Conservation (phyloP, 345 rosid species). For the rapeseed (Brassica napus) region Da-Ae NC_063445.1:11084001-11084500, state of each 20-base stretch:
- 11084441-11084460: constrained; percentile 35
- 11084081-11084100: not conserved
- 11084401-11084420: constrained; percentile 2
- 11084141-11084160: not conserved
- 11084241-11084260: not conserved
- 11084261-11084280: not conserved
- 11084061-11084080: not conserved
- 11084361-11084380: constrained; percentile 28
- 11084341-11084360: not conserved
- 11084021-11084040: not conserved
- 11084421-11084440: constrained; percentile 18
- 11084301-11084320: not conserved
- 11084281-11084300: not conserved
- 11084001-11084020: not conserved
- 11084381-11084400: constrained; percentile 7
- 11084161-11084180: not conserved
- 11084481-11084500: not conserved
- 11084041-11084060: not conserved
- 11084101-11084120: not conserved
- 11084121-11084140: not conserved
- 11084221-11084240: not conserved
- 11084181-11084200: not conserved
- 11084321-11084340: constrained; percentile 26
- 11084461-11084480: not conserved
- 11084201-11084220: not conserved